A percentile compares a stretch with the other conserved stretches of the same genome.
Evolutionary conservation across 176 grass and related monocot genomes (phyloP).

Genomic region (Carex scoparia): DNA sequence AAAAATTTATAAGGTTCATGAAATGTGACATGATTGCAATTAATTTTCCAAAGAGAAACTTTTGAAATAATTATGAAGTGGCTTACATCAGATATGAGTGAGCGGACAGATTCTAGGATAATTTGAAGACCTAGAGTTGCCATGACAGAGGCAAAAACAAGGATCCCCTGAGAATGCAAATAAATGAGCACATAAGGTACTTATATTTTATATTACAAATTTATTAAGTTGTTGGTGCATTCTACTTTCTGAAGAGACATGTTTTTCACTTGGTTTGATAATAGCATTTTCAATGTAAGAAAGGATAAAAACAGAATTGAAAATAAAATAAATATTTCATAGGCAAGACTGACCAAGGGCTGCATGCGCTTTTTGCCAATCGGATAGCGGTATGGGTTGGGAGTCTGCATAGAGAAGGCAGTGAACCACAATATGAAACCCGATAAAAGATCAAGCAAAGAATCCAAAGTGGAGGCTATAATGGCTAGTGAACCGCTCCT

Average conservation of each 20-base stretch:
- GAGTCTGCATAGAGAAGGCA: slow-evolving; percentile 94
- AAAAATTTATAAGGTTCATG: background rate
- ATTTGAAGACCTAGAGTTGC: slow-evolving; percentile 98
- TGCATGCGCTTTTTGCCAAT: slow-evolving; percentile 99
- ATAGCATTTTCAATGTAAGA: background rate
- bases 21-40: background rate
- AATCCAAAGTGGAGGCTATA: slow-evolving; percentile 93
- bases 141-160: slow-evolving; percentile 99
- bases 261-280: background rate
- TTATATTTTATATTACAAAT: background rate
- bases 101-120: slow-evolving; percentile 76
- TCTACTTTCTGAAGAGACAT: background rate
- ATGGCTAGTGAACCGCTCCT: slow-evolving; percentile 85
- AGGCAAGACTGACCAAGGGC: slow-evolving; percentile 63
- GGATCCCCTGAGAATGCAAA: slow-evolving; percentile 64
- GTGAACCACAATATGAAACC: slow-evolving; percentile 98
- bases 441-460: slow-evolving; percentile 83
- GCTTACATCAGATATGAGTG: slow-evolving; percentile 31
- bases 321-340: background rate
- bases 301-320: background rate
- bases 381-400: slow-evolving; percentile 93
- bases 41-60: background rate
- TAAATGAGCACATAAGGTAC: background rate
- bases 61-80: background rate
- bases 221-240: background rate